A percentile compares a stretch with the other conserved stretches of the same genome.
Conservation (phyloP, 2,329 filamentous ascomycete species). For the Aureobasidium sp. region DNA sequence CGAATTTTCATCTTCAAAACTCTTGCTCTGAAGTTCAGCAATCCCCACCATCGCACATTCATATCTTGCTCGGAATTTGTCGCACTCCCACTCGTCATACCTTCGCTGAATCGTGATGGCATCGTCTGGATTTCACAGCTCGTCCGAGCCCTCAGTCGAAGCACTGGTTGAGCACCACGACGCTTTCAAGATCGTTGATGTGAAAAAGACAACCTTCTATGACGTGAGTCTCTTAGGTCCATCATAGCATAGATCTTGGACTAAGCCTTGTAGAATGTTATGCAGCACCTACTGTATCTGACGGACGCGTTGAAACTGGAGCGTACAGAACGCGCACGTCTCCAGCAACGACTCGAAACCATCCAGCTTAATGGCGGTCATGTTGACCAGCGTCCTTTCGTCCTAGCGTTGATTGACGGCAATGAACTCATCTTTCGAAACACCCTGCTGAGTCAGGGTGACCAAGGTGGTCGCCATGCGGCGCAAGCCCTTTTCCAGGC, state of each 20-base stretch:
- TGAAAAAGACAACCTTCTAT: slow-evolving; percentile 29
- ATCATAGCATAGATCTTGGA: no score
- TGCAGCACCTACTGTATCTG: not conserved
- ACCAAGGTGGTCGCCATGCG: slow-evolving; percentile 50
- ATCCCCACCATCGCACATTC: not conserved
- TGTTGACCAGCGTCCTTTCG: slow-evolving; percentile 43
- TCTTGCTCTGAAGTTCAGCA: not conserved
- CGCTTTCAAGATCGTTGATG: slow-evolving; percentile 22
- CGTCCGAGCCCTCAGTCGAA: not conserved
- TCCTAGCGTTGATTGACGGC: slow-evolving; percentile 55
- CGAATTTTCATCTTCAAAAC: not conserved
- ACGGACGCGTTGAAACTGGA: not conserved
- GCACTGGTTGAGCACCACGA: not conserved
- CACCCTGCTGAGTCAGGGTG: slow-evolving; percentile 25
- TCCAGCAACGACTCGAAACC: not conserved
- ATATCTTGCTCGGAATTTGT: not conserved
- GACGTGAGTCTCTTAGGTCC: slow-evolving; percentile 21
- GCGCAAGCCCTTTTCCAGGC: slow-evolving; percentile 47
- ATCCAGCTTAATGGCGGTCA: no score
- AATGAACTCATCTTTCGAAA: slow-evolving; percentile 47
- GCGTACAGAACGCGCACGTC: not conserved
- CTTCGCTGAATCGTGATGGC: not conserved
- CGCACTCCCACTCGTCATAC: not conserved
- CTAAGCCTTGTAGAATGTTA: not conserved
- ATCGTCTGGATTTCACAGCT: not conserved